phyloP scores from a whole-genome alignment of 2,329 filamentous ascomycete species.

The Colletotrichum sidae region DNA sequence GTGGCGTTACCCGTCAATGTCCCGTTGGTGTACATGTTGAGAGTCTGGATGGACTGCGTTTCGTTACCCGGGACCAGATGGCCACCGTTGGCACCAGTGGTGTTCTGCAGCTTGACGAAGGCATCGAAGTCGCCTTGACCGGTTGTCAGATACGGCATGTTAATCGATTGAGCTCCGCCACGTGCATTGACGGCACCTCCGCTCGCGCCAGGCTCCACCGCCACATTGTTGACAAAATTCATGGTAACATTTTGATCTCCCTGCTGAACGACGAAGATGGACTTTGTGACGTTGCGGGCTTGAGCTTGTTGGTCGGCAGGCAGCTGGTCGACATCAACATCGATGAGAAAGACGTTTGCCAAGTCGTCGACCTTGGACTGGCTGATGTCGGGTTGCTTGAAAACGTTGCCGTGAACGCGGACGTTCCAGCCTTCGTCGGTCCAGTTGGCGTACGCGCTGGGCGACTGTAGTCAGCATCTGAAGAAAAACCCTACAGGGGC shows the following conservation, averaged over 20 bases:
- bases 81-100: conserved; percentile 60
- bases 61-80: conserved; percentile 72
- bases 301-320: conserved; percentile 70
- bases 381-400: conserved; percentile 78
- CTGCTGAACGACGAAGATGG: conserved; percentile 83
- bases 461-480: conserved; percentile 23
- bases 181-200: conserved; percentile 64
- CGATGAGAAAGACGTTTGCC: conserved; percentile 78
- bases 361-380: conserved; percentile 74
- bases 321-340: conserved; percentile 70
- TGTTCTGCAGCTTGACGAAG: conserved; percentile 73
- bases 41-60: conserved; percentile 72
- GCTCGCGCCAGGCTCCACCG: conserved; percentile 63
- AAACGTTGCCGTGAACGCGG: conserved; percentile 83
- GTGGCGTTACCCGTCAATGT: conserved; percentile 78
- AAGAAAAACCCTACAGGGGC: background rate
- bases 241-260: conserved; percentile 71
- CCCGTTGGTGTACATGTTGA: conserved; percentile 76
- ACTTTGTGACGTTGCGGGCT: conserved; percentile 78
- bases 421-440: conserved; percentile 82
- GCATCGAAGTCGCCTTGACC: conserved; percentile 78
- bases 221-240: conserved; percentile 61
- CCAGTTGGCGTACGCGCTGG: conserved; percentile 78
- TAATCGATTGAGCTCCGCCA: conserved; percentile 72
- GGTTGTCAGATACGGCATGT: conserved; percentile 75